These are phyloP conservation scores for Dendrocalamus sinicus DNA, from an alignment of 176 grass and related monocot genomes.

Conservation along the genomic window DNA sequence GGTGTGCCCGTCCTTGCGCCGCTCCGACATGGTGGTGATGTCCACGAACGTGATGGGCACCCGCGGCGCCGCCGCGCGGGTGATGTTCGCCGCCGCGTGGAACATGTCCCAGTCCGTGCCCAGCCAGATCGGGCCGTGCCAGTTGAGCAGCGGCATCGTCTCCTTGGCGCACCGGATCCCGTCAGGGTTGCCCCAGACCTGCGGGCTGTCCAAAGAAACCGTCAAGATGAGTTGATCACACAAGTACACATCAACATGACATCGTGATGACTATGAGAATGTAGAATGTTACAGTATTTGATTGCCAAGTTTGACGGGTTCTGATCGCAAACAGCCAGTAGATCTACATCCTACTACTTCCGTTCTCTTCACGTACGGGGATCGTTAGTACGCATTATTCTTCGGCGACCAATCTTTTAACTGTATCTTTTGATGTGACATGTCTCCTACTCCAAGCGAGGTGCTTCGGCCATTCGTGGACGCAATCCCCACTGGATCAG, in stretches of 20 bases:
- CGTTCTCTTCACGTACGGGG: not conserved
- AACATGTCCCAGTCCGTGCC: slow-evolving; percentile 90
- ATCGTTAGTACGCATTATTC: not conserved
- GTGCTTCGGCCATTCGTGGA: not conserved
- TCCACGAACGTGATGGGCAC: slow-evolving; percentile 76
- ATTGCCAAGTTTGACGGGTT: not conserved
- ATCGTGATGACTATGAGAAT: not conserved
- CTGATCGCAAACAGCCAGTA: not conserved
- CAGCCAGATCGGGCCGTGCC: slow-evolving; percentile 55
- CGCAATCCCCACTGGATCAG: slow-evolving; percentile 21
- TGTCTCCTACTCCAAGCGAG: slow-evolving; percentile 1
- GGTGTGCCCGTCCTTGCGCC: slow-evolving; percentile 87
- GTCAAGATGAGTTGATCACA: not conserved
- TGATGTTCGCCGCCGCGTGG: slow-evolving; percentile 49
- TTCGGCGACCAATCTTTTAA: not conserved
- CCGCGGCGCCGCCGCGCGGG: slow-evolving; percentile 38
- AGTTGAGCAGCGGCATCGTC: slow-evolving; percentile 67
- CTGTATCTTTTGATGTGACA: slow-evolving; percentile 38
- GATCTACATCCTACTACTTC: not conserved
- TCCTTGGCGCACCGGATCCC: slow-evolving; percentile 85
- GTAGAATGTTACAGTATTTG: not conserved
- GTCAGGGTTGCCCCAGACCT: slow-evolving; percentile 69
- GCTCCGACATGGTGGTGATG: slow-evolving; percentile 86
- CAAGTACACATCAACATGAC: not conserved
- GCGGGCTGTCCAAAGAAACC: slow-evolving; percentile 49